Percentiles rank a stretch among this genome's conserved stretches.
phyloP scores from a whole-genome alignment of 2,329 filamentous ascomycete species.

The Catunica adiposa region DNA sequence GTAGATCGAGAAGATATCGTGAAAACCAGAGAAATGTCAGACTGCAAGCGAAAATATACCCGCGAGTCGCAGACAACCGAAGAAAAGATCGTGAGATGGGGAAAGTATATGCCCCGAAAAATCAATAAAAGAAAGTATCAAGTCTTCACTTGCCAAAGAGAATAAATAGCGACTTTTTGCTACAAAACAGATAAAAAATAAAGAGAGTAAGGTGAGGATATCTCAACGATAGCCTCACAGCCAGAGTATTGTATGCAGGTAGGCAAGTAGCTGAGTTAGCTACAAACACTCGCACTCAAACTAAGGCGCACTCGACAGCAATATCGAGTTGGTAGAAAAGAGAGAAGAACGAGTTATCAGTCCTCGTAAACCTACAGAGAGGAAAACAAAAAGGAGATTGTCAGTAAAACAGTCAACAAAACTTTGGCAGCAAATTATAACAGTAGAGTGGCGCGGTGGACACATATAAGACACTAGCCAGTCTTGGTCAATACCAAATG shows the following conservation, averaged over 20 bases:
- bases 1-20: not conserved
- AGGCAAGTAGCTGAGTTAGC: not conserved
- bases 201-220: not conserved
- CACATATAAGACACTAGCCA: not conserved
- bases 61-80: not conserved
- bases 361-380: not conserved
- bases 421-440: not conserved
- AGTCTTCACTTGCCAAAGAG: not conserved
- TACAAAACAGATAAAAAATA: not conserved
- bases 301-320: not conserved
- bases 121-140: not conserved
- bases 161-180: not conserved
- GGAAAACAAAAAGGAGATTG: not conserved
- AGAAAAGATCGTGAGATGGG: not conserved
- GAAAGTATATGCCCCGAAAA: not conserved
- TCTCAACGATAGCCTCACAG: no score
- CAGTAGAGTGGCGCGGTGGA: not conserved
- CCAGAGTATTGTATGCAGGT: not conserved
- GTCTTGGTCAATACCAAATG: not conserved
- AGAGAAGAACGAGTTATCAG: not conserved
- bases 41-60: not conserved
- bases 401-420: not conserved
- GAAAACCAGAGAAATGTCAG: not conserved
- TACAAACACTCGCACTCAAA: not conserved
- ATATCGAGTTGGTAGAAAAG: not conserved